Percentiles rank a stretch among this genome's conserved stretches.
phyloP scores from a whole-genome alignment of 805 yeast species.

The Yarrowia sp. region DNA sequence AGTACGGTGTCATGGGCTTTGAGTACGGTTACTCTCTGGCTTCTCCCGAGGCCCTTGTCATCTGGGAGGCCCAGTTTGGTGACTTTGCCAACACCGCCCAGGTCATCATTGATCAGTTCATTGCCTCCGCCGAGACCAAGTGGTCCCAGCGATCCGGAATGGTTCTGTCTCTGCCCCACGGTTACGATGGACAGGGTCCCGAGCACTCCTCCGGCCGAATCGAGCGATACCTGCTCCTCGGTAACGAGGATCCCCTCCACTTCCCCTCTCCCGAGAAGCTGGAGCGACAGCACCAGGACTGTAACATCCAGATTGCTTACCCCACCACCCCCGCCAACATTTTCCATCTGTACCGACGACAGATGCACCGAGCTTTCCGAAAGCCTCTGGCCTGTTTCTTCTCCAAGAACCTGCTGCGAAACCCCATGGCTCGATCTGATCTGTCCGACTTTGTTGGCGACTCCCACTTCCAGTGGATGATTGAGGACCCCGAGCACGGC shows the following conservation, averaged over 20 bases:
- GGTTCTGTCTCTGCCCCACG: constrained; percentile 94
- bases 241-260: constrained; percentile 91
- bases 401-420: constrained; percentile 92
- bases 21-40: constrained; percentile 98
- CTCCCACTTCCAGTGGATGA: constrained; percentile 91
- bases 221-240: constrained; percentile 92
- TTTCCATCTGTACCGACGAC: constrained; percentile 97
- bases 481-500: constrained; percentile 88
- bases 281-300: constrained; percentile 97
- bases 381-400: constrained; percentile 75
- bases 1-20: constrained; percentile 98
- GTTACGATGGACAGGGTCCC: constrained; percentile 99
- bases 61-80: constrained; percentile 99
- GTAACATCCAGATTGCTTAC: constrained; percentile 96
- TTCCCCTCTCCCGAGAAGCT: constrained; percentile 90
- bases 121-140: constrained; percentile 94
- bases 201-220: constrained; percentile 98
- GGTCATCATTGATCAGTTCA: constrained; percentile 93
- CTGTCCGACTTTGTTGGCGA: constrained; percentile 86
- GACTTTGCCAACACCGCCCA: constrained; percentile 99
- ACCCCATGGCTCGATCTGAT: constrained; percentile 91
- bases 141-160: constrained; percentile 99
- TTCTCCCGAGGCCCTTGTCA: constrained; percentile 93
- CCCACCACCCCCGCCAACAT: constrained; percentile 97
- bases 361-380: constrained; percentile 98